Conservation (phyloP, 108 stramenopile genomes). For the Fragilariopsis cylindrus region DNA sequence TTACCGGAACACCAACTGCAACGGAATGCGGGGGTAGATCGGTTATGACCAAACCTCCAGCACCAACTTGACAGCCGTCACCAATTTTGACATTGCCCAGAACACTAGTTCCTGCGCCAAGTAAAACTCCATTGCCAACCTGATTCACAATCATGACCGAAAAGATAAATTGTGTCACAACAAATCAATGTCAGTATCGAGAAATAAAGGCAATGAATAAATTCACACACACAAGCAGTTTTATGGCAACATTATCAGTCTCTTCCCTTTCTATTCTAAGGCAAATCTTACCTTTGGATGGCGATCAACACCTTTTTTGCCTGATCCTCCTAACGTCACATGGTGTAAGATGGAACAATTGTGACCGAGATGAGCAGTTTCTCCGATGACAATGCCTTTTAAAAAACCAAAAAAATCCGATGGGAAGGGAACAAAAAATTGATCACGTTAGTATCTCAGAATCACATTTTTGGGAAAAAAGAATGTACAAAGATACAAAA, state of each 20-base stretch:
- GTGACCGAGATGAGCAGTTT: conserved; percentile 69
- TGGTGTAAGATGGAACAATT: conserved; percentile 85
- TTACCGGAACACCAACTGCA: conserved; percentile 58
- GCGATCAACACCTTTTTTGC: conserved; percentile 78
- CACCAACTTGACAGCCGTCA: conserved; percentile 58
- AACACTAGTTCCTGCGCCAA: conserved; percentile 84
- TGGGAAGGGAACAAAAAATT: background rate
- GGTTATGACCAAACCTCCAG: conserved; percentile 77
- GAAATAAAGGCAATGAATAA: no score
- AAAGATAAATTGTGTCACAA: no score
- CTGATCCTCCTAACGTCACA: conserved; percentile 86
- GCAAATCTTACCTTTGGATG: conserved; percentile 66
- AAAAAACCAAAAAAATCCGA: background rate
- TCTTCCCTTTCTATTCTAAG: background rate
- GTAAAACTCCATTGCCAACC: conserved; percentile 76
- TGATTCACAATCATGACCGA: background rate
- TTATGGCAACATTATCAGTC: background rate
- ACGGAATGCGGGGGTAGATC: conserved; percentile 64
- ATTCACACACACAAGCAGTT: no score
- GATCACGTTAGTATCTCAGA: background rate
- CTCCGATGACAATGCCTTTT: conserved; percentile 88
- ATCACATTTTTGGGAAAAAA: no score
- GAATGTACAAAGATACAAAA: no score
- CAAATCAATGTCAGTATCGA: no score
- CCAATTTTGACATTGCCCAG: conserved; percentile 78